These are phyloP conservation scores for Tanacetum coccineum DNA, from an alignment of 129 eudicot species.

Conservation along the genomic window DNA sequence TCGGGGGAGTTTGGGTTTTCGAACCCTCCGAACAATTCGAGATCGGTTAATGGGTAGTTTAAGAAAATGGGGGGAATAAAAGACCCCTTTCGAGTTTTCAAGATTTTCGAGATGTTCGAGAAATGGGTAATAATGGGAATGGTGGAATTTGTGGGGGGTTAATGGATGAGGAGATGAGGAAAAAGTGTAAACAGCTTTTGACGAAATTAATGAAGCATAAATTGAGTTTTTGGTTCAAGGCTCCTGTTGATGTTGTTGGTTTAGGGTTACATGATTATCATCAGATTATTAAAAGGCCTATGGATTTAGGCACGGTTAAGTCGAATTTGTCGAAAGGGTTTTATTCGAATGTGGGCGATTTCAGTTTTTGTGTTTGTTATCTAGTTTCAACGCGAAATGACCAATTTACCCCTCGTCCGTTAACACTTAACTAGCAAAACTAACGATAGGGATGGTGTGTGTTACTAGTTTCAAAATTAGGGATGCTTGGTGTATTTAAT, in stretches of 20 bases:
- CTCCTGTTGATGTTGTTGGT: conserved; percentile 70
- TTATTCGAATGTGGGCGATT: conserved; percentile 49
- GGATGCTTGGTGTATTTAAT: too few relatives aligned
- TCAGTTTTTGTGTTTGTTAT: too few relatives aligned
- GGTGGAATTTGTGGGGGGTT: conserved; percentile 9
- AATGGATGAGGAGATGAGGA: conserved; percentile 41
- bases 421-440: too few relatives aligned
- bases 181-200: conserved; percentile 59
- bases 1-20: conserved; percentile 42
- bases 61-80: conserved; percentile 54
- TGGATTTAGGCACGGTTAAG: conserved; percentile 94
- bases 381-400: too few relatives aligned
- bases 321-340: conserved; percentile 42
- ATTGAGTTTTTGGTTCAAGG: conserved; percentile 49
- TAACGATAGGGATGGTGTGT: too few relatives aligned
- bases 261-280: conserved; percentile 87
- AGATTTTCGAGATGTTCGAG: conserved; percentile 13
- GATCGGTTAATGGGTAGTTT: conserved; percentile 35
- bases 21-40: conserved; percentile 16
- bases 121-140: conserved; percentile 18
- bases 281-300: conserved; percentile 66
- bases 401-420: too few relatives aligned
- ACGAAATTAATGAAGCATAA: conserved; percentile 67
- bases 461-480: too few relatives aligned
- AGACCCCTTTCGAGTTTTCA: not conserved